Evolutionary conservation across 306 rosid genomes (phyloP).

Genomic region (Cicer chorassanicum): DNA sequence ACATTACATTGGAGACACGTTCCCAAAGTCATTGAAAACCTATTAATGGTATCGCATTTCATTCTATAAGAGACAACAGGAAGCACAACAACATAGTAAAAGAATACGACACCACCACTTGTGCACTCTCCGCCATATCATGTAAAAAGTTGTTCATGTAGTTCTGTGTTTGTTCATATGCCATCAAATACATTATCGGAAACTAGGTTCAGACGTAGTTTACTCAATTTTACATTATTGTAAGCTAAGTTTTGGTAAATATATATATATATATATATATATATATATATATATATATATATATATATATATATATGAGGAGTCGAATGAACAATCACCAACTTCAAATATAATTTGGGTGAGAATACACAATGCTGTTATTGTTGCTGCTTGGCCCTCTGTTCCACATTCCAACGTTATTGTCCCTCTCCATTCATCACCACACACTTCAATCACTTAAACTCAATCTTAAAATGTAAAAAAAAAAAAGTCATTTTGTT

Average conservation of each 20-base stretch:
- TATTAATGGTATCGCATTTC: background rate
- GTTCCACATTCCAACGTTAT: constrained; percentile 58
- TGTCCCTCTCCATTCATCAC: constrained; percentile 47
- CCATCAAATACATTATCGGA: too few relatives aligned
- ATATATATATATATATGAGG: too few relatives aligned
- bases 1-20: constrained; percentile 39
- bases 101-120: background rate
- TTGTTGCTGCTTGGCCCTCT: constrained; percentile 40
- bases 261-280: too few relatives aligned
- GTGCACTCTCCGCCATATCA: constrained; percentile 37
- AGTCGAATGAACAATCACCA: too few relatives aligned
- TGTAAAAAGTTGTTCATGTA: background rate
- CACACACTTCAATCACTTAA: background rate
- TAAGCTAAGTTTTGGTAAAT: too few relatives aligned
- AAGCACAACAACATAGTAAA: background rate
- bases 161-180: too few relatives aligned
- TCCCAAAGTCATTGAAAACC: constrained; percentile 41
- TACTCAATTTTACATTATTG: too few relatives aligned
- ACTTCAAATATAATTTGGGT: constrained; percentile 34
- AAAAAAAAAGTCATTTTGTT: background rate
- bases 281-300: too few relatives aligned
- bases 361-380: background rate
- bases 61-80: constrained; percentile 7
- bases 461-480: background rate
- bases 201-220: too few relatives aligned